phyloP scores from a whole-genome alignment of 2,329 filamentous ascomycete genomes.

The Arthroderma sp. region DNA sequence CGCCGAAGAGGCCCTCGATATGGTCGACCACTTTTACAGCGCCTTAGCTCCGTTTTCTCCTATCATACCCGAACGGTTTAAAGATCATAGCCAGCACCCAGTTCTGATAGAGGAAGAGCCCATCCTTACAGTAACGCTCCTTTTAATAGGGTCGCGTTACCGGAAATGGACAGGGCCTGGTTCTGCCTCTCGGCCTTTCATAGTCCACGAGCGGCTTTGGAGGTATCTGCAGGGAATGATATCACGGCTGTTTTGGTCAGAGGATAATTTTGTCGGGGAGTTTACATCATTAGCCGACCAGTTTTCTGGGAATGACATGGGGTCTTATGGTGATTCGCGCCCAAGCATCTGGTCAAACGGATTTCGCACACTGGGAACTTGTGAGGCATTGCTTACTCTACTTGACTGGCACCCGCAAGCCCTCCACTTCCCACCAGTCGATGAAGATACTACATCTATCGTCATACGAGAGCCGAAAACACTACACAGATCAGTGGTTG shows the following conservation, averaged over 20 bases:
- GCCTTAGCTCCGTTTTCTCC: conserved; percentile 74
- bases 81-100: conserved; percentile 55
- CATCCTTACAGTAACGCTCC: conserved; percentile 68
- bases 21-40: conserved; percentile 83
- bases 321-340: not conserved
- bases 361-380: conserved; percentile 69
- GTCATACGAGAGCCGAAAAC: conserved; percentile 7
- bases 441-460: conserved; percentile 33
- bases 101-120: conserved; percentile 74
- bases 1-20: conserved; percentile 69
- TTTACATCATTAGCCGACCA: conserved; percentile 54
- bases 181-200: conserved; percentile 60
- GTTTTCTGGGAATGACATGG: not conserved
- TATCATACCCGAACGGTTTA: conserved; percentile 72
- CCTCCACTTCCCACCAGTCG: conserved; percentile 63
- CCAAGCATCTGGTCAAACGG: conserved; percentile 48
- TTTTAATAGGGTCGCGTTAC: conserved; percentile 75
- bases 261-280: conserved; percentile 45
- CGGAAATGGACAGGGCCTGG: conserved; percentile 59
- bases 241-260: conserved; percentile 77
- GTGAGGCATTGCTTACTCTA: conserved; percentile 74
- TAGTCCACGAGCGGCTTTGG: conserved; percentile 83
- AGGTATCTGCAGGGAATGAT: conserved; percentile 78
- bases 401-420: conserved; percentile 87
- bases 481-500: not conserved